phyloP scores from a whole-genome alignment of 257 asterid species.

The Przewalskia tangutica region DNA sequence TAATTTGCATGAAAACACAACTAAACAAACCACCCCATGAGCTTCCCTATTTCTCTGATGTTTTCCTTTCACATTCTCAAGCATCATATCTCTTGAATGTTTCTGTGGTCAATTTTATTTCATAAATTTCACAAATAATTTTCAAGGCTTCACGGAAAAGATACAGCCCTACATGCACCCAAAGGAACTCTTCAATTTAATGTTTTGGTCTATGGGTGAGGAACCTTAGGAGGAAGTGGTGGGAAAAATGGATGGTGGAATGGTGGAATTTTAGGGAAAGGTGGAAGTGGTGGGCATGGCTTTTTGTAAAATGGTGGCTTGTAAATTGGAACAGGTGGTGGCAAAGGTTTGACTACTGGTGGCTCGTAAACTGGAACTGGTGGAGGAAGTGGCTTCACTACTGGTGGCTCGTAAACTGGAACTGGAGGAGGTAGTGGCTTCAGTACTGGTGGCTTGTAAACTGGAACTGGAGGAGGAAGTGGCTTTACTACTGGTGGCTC shows the following conservation, averaged over 20 bases:
- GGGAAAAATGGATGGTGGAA: constrained; percentile 55
- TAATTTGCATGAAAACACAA: constrained; percentile 2
- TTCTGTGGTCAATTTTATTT: not conserved
- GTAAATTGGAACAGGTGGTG: constrained; percentile 23
- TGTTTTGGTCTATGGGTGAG: constrained; percentile 7
- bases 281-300: constrained; percentile 48
- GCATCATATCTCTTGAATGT: not conserved
- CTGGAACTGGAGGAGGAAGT: too few relatives aligned
- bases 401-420: not conserved
- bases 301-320: constrained; percentile 27
- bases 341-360: constrained; percentile 17
- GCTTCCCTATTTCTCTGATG: not conserved
- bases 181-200: not conserved
- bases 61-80: not conserved
- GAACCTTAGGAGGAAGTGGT: constrained; percentile 46
- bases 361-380: constrained; percentile 28
- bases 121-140: not conserved
- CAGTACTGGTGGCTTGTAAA: not conserved
- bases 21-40: not conserved
- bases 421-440: constrained; percentile 21
- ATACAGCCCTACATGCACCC: not conserved
- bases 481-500: not conserved
- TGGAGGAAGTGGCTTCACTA: constrained; percentile 28
- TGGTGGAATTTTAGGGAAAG: constrained; percentile 49
- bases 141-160: not conserved